Evolutionary conservation across 163 green algal genomes (phyloP), one percentile per base, ranked within the genome.

Genomic region (Scenedesmus sp.): DNA sequence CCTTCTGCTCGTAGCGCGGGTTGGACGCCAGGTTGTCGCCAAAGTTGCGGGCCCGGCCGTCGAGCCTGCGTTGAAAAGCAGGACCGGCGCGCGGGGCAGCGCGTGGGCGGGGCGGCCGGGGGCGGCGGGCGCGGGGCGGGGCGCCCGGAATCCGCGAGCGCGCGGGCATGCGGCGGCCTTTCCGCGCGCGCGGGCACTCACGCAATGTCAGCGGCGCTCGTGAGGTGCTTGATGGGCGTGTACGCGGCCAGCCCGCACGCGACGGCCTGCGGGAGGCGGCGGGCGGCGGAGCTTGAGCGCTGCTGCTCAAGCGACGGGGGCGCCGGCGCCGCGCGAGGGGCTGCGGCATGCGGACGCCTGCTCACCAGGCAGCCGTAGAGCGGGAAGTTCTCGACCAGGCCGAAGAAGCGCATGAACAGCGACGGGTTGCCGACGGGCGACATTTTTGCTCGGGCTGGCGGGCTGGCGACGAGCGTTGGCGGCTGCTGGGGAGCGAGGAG

Each of bases 201-300:
- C 69, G 56, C 56, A 42, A 79, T 79, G 20, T 79, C 71, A 18
- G 71, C 58, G 29, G 71, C 71, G 22, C 20, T 44, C 29, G n/a
- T 36, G 18, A 80, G 60, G 60, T 80, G 73, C 34, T 36, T 47
- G 47, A 80, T 58, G 31, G 73, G 73, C 51, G 73, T 80, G 60
- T 80, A 80, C 34, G 24, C 73, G 36, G 73, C 73, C 0, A 80
- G 48, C 2, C 73, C 73, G 60, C 73, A 80, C 17, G 73, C 73
- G 48, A 73, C 34, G 33, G 56, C 70, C 56, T 69, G 54, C 70
- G 60, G 33, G 22, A 2, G 54, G 34, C 15, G 63, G 31, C 31
- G 24, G 60, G 45, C 5, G 17, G 9, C 39, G 18, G 48, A 29
- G 53, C 24, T 36, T 29, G 45, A 17, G 24, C 14, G 14, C 5